Evolutionary conservation across 768 basidiomycete species (phyloP).

Genomic region (Coprinellus aureogranulatus): DNA sequence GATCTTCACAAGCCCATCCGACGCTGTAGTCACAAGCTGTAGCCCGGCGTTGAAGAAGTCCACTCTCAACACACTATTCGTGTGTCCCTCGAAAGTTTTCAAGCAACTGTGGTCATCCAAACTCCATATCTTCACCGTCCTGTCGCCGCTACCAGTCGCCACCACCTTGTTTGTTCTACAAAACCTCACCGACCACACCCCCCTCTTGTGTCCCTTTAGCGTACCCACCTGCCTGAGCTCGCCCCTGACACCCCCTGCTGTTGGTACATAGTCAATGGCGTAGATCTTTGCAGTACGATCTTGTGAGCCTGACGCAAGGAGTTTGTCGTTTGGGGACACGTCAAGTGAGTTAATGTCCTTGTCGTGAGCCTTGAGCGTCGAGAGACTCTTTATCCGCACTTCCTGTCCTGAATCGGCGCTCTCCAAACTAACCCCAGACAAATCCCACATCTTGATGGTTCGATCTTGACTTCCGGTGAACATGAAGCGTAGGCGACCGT

Average conservation of each 20-base stretch:
- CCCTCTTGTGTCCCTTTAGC: constrained; percentile 94
- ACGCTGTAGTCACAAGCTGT: constrained; percentile 87
- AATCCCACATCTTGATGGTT: constrained; percentile 98
- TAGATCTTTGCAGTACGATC: constrained; percentile 94
- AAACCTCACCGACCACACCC: constrained; percentile 94
- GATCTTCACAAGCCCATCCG: constrained; percentile 93
- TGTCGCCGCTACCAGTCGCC: constrained; percentile 94
- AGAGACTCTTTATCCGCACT: constrained; percentile 67
- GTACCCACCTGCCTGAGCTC: constrained; percentile 76
- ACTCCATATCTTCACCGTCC: constrained; percentile 92
- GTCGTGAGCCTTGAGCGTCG: constrained; percentile 90
- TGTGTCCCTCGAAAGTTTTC: constrained; percentile 97
- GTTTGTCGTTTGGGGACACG: constrained; percentile 81
- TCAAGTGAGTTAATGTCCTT: constrained; percentile 99
- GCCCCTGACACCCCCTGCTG: constrained; percentile 49
- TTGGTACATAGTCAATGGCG: constrained; percentile 58
- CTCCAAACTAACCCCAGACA: constrained; percentile 48
- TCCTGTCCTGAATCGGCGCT: constrained; percentile 19
- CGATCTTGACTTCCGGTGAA: constrained; percentile 97
- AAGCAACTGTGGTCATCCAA: constrained; percentile 91
- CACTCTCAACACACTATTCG: constrained; percentile 91
- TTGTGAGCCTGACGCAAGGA: constrained; percentile 92
- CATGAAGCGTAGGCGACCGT: constrained; percentile 57
- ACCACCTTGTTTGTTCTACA: constrained; percentile 78
- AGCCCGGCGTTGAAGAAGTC: constrained; percentile 82